A percentile compares a stretch with the other conserved stretches of the same genome.
Conservation (phyloP, 257 asterid genomes). For the Striga asiatica region DNA sequence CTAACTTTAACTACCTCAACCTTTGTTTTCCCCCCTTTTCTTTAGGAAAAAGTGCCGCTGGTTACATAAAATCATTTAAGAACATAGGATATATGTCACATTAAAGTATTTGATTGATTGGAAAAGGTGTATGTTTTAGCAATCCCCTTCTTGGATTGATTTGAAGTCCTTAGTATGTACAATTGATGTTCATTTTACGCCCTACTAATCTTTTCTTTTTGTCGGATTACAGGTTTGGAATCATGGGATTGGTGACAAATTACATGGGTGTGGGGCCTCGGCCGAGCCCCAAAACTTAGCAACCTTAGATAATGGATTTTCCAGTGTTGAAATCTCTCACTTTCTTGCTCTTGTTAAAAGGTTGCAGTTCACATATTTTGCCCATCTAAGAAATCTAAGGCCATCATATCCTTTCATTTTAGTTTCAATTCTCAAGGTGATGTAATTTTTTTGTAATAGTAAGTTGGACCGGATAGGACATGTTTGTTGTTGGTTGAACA, state of each 20-base stretch:
- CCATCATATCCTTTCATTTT: neutral
- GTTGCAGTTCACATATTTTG: neutral
- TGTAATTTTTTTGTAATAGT: neutral
- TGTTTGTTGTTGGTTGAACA: neutral
- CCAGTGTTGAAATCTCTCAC: neutral
- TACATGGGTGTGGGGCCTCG: constrained; percentile 69
- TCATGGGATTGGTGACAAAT: constrained; percentile 78
- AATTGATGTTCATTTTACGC: neutral
- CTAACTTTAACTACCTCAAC: neutral
- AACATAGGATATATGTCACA: neutral
- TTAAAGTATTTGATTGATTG: too few relatives aligned
- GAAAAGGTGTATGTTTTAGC: neutral
- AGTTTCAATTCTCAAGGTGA: neutral
- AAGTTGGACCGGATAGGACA: neutral
- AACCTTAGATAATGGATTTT: neutral
- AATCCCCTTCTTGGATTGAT: neutral
- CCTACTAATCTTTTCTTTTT: neutral
- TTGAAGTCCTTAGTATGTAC: neutral
- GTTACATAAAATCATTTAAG: neutral
- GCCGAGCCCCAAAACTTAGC: constrained; percentile 16
- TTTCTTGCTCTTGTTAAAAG: neutral
- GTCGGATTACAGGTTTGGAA: constrained; percentile 48
- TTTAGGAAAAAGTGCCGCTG: neutral
- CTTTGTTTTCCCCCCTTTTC: neutral
- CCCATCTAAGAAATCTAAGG: neutral